Base-by-base conservation (phyloP, 2,329 filamentous ascomycete species). In the Paramyrothecium roridum region DNA sequence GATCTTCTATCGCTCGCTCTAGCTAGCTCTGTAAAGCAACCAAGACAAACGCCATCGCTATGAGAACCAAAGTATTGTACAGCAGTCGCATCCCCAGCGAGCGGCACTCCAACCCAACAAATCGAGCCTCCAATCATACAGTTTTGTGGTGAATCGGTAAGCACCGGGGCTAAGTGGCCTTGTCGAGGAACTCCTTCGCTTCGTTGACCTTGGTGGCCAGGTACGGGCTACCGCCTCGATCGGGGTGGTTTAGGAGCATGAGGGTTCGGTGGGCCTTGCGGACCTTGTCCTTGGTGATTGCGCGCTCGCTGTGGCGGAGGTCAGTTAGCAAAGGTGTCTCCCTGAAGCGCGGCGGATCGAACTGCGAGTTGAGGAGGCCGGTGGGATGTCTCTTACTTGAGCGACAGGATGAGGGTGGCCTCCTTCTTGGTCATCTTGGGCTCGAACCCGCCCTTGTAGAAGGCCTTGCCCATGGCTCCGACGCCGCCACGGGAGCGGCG, bases 401-500 rank as follows among this genome's bases (percentile, higher is more conserved):
- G 86, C 61, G 95, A 90, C 50, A 99, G 78, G 58, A 99, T 97
- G 64, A 99, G 77, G 4, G 92, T 83, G 21, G 95, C 95, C 76
- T 99, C 95, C 72, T 89, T 87, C 72, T 89, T 85, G 72, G 86
- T 97, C 93, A 99, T 99, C 75, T 89, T 90, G 57, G 86, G 81
- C 78, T 99, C 95, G 70, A 99, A 99, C n/a, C 95, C 95, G 63
- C 95, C 95, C 76, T 98, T 99, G 82, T 97, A 98, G 70, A 92
- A 99, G 46, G 92, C 87, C 73, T 93, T 92, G 65, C 95, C 95
- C 64, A 96, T 78, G 37, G 89, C 87, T 62, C 89, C 89, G 50
- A 90, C 80, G 60, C 88, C 88, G 59, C 90, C 89, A 59, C 89
- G 84, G 57, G 89, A 96, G 67, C 91, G 86, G 60, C 93, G 87